Conservation (phyloP, 768 basidiomycete species). For the Dacryopinax spathularia region DNA sequence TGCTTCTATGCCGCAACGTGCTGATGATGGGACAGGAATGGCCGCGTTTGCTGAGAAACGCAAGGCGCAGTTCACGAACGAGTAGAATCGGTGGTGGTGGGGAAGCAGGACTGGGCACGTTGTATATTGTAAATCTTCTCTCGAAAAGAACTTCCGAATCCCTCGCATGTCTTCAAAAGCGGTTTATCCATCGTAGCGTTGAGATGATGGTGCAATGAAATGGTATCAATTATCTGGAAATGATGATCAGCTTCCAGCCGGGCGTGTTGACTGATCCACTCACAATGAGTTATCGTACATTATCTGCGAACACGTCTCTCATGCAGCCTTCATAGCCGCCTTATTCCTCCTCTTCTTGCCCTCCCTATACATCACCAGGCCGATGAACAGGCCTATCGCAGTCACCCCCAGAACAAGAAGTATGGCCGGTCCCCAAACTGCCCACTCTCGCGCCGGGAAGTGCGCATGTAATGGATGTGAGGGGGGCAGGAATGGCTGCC, state of each 20-base stretch:
- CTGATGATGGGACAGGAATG: slow-evolving; percentile 54
- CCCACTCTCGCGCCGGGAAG: slow-evolving; percentile 90
- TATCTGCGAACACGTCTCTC: no score
- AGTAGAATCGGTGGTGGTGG: slow-evolving; percentile 17
- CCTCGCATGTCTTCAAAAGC: background rate
- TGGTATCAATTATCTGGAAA: background rate
- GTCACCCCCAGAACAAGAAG: slow-evolving; percentile 66
- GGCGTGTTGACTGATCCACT: no score
- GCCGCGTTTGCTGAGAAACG: slow-evolving; percentile 87
- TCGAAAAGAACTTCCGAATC: no score
- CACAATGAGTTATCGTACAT: background rate
- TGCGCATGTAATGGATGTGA: slow-evolving; percentile 57
- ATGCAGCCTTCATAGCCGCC: slow-evolving; percentile 30
- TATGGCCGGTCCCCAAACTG: slow-evolving; percentile 70
- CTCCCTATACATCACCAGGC: slow-evolving; percentile 58
- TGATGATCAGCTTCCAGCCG: background rate
- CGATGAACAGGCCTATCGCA: slow-evolving; percentile 71
- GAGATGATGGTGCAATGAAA: background rate
- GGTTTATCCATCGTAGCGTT: background rate
- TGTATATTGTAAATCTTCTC: no score
- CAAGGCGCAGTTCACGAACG: slow-evolving; percentile 66
- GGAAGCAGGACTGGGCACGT: no score
- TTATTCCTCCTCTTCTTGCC: slow-evolving; percentile 52
- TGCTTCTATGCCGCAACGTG: background rate
- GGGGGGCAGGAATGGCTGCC: slow-evolving; percentile 65